Conservation (phyloP, 2,329 filamentous ascomycete species). For the Phialemonium atrogriseum region DNA sequence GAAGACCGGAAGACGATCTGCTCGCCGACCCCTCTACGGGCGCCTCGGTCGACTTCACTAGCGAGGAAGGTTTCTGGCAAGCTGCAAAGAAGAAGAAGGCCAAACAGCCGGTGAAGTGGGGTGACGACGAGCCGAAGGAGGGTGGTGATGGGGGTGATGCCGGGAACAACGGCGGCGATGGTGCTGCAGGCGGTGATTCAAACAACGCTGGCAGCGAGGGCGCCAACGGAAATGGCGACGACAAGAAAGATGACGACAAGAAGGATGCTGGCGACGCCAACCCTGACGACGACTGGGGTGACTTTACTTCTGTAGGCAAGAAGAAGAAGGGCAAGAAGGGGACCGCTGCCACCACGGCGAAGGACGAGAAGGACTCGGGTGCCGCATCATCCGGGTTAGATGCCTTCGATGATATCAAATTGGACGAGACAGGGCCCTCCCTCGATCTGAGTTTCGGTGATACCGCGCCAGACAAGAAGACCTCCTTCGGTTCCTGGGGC, state of each 20-base stretch:
- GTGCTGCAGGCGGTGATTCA: constrained; percentile 19
- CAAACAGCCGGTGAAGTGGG: constrained; percentile 27
- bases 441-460: constrained; percentile 43
- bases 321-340: constrained; percentile 50
- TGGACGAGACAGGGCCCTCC: constrained; percentile 52
- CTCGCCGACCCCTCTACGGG: constrained; percentile 37
- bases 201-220: constrained; percentile 21
- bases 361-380: constrained; percentile 14
- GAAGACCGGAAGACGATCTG: constrained; percentile 22
- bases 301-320: constrained; percentile 37
- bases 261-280: constrained; percentile 19
- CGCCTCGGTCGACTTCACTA: constrained; percentile 48
- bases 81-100: constrained; percentile 50
- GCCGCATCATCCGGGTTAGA: constrained; percentile 30
- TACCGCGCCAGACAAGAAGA: constrained; percentile 29
- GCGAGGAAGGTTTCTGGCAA: constrained; percentile 44
- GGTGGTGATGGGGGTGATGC: constrained; percentile 24
- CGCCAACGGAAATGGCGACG: constrained; percentile 28
- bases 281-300: constrained; percentile 42
- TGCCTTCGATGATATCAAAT: constrained; percentile 61
- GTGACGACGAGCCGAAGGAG: constrained; percentile 33
- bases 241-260: constrained; percentile 16
- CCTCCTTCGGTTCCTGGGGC: constrained; percentile 49
- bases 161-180: constrained; percentile 23
- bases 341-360: constrained; percentile 20